Evolutionary conservation across 1,284 basidiomycete genomes (phyloP).

Genomic region (Pseudozyma pruni): DNA sequence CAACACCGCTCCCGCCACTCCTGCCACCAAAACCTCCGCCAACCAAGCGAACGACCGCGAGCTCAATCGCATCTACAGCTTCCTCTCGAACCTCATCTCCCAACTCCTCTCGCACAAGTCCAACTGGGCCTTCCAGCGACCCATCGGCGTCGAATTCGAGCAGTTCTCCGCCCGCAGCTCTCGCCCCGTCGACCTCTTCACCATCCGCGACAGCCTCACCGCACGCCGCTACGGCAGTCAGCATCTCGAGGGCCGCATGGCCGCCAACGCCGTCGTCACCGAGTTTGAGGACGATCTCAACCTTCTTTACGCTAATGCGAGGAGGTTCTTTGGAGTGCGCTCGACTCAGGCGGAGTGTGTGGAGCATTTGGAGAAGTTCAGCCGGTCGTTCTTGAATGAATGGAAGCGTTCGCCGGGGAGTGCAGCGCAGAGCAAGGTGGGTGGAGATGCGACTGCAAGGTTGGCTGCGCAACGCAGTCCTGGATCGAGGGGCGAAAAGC

Average conservation of each 20-base stretch:
- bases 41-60: conserved; percentile 24
- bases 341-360: conserved; percentile 48
- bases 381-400: conserved; percentile 37
- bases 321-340: conserved; percentile 33
- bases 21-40: conserved; percentile 3
- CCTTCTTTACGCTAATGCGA: conserved; percentile 38
- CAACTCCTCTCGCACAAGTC: conserved; percentile 45
- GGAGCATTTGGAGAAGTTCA: conserved; percentile 47
- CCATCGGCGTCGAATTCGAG: conserved; percentile 39
- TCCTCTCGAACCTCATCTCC: conserved; percentile 39
- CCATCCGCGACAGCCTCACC: conserved; percentile 38
- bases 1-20: not conserved
- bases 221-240: conserved; percentile 40
- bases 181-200: conserved; percentile 44
- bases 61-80: conserved; percentile 38
- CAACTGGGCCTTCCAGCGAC: conserved; percentile 43
- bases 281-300: conserved; percentile 49
- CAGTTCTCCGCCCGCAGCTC: conserved; percentile 42
- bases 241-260: conserved; percentile 33
- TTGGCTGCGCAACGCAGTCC: conserved; percentile 18
- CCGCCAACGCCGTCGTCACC: conserved; percentile 43
- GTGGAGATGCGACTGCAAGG: conserved; percentile 8
- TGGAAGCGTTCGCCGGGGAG: conserved; percentile 38
- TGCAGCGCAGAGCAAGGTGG: conserved; percentile 7
- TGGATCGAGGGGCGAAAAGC: conserved; percentile 24